These are phyloP conservation scores for Medicago arabica DNA, from an alignment of 306 rosid genomes.

Conservation along the genomic window DNA sequence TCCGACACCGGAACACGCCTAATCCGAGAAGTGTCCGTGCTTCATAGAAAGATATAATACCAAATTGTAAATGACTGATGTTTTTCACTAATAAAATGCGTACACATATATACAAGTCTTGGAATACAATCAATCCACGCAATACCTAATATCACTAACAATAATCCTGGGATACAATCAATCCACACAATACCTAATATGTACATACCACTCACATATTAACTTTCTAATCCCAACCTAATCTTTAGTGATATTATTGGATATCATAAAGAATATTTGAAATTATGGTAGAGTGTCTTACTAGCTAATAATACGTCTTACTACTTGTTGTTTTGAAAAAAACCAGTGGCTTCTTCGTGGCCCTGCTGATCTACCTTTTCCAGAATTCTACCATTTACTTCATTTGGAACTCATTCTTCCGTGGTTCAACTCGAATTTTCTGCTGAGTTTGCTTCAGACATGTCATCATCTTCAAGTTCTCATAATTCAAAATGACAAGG, in stretches of 20 bases:
- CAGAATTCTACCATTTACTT: background rate
- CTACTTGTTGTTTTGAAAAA: no score
- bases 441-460: background rate
- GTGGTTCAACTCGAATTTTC: background rate
- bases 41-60: background rate
- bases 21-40: no score
- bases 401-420: background rate
- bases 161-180: background rate
- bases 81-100: background rate
- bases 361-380: background rate
- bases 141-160: background rate
- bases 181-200: background rate
- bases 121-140: background rate
- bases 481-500: background rate
- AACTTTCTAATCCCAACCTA: no score
- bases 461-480: background rate
- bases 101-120: background rate
- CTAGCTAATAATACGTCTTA: no score
- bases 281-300: no score
- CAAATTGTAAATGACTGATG: background rate
- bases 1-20: no score
- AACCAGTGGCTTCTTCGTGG: background rate
- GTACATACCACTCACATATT: background rate
- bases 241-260: no score
- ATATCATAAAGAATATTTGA: no score